Percentiles rank a stretch among this genome's conserved stretches.
phyloP scores from a whole-genome alignment of 352 stramenopile genomes.

The Aphanomyces cochlioides region DNA sequence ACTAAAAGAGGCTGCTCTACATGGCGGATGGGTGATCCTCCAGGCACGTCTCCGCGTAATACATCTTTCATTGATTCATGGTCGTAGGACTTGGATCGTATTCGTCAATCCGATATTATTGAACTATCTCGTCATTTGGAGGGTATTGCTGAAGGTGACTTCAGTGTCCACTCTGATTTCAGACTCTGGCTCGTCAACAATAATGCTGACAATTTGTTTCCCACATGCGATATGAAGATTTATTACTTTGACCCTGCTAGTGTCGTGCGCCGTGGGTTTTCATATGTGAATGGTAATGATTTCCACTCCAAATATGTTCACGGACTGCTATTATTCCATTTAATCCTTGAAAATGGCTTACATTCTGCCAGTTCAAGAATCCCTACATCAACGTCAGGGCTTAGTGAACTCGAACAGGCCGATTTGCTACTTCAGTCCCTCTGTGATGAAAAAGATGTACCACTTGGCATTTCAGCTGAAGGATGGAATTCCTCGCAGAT shows the following conservation, averaged over 20 bases:
- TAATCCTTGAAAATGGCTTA: not conserved
- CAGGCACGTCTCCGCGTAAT: not conserved
- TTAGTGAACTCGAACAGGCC: slow-evolving; percentile 25
- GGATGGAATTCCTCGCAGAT: slow-evolving; percentile 9
- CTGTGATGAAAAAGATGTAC: slow-evolving; percentile 15
- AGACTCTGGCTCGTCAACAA: slow-evolving; percentile 24
- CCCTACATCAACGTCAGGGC: not conserved
- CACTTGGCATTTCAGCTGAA: not conserved
- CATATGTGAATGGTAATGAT: not conserved
- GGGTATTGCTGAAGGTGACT: slow-evolving; percentile 8
- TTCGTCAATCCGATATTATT: not conserved
- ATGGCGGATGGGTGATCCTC: slow-evolving; percentile 27
- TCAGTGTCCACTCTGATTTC: slow-evolving; percentile 22
- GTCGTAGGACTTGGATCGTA: not conserved
- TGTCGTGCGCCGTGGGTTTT: not conserved
- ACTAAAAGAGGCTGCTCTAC: slow-evolving; percentile 20
- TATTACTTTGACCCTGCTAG: slow-evolving; percentile 22
- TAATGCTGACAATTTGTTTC: slow-evolving; percentile 6
- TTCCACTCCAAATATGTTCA: slow-evolving; percentile 15
- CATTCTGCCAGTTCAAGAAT: not conserved
- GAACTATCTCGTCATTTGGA: slow-evolving; percentile 23
- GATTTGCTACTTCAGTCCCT: slow-evolving; percentile 13
- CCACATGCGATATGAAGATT: slow-evolving; percentile 14
- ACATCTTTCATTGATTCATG: not conserved
- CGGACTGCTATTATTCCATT: slow-evolving; percentile 1